Percentiles rank a stretch among this genome's conserved stretches.
These are phyloP conservation scores for Solanum lignicaule DNA, from an alignment of 257 asterid species.

Conservation along the genomic window DNA sequence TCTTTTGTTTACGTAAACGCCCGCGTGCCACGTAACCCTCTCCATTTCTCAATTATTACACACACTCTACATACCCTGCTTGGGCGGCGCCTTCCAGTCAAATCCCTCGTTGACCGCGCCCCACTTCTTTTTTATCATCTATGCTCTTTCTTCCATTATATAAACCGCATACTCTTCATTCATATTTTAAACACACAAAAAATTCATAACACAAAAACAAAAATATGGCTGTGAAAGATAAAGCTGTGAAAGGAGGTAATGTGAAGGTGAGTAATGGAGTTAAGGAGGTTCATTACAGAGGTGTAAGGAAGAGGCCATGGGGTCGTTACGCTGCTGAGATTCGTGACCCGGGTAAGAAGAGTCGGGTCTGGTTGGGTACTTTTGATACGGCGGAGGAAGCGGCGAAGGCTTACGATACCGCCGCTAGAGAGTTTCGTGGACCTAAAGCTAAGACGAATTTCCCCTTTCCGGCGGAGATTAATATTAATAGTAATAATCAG, in stretches of 20 bases:
- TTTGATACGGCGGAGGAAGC: constrained; percentile 95
- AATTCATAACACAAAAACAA: no score
- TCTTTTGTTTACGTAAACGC: constrained; percentile 13
- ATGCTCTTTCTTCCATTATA: constrained; percentile 10
- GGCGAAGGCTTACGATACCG: constrained; percentile 80
- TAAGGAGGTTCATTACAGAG: constrained; percentile 66
- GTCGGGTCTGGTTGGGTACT: constrained; percentile 86
- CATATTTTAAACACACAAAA: no score
- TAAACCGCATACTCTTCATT: neutral
- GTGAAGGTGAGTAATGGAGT: constrained; percentile 24
- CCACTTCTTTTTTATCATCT: neutral
- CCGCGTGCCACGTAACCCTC: constrained; percentile 46
- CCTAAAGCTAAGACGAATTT: constrained; percentile 82
- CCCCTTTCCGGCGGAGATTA: constrained; percentile 21
- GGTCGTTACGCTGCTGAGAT: constrained; percentile 98
- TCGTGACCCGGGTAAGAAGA: constrained; percentile 85
- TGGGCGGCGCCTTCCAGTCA: constrained; percentile 92
- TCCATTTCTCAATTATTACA: constrained; percentile 1
- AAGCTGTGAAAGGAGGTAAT: constrained; percentile 6
- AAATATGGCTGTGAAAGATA: constrained; percentile 51
- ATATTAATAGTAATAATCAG: neutral
- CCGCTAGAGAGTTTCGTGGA: constrained; percentile 81
- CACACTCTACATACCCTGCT: constrained; percentile 2
- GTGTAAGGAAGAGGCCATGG: constrained; percentile 96
- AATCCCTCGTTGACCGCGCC: constrained; percentile 56